Conservation (phyloP, 139 green algal genomes). For the Pleodorina starrii region DNA sequence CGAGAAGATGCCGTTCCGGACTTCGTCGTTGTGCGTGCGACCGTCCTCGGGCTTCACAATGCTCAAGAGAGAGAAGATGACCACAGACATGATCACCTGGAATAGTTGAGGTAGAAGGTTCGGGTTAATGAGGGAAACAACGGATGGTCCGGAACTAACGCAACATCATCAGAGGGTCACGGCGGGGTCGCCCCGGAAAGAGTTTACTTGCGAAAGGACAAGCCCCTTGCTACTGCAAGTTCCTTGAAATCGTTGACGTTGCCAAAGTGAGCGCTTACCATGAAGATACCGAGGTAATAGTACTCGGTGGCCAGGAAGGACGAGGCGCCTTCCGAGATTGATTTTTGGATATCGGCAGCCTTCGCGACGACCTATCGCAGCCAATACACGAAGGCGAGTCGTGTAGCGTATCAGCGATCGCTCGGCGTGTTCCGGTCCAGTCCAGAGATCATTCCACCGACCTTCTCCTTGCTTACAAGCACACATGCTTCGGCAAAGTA, state of each 20-base stretch:
- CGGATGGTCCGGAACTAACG: too few relatives aligned
- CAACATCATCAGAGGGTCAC: too few relatives aligned
- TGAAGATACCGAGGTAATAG: slow-evolving; percentile 74
- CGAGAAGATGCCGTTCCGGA: slow-evolving; percentile 94
- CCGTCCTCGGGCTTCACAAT: slow-evolving; percentile 80
- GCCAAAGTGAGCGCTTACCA: too few relatives aligned
- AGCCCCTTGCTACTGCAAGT: too few relatives aligned
- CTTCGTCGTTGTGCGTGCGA: slow-evolving; percentile 64
- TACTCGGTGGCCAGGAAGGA: slow-evolving; percentile 98
- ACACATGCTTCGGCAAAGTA: not conserved
- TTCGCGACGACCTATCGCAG: slow-evolving; percentile 87
- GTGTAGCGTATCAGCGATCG: not conserved
- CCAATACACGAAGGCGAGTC: not conserved
- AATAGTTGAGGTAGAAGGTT: not conserved
- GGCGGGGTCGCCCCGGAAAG: too few relatives aligned
- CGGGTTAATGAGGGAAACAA: too few relatives aligned
- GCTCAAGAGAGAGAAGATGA: slow-evolving; percentile 96
- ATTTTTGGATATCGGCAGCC: slow-evolving; percentile 89
- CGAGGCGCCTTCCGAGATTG: slow-evolving; percentile 91
- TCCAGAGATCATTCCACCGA: not conserved
- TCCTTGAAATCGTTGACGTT: too few relatives aligned
- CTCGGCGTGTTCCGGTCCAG: not conserved
- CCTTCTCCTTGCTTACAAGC: not conserved
- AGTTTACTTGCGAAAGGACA: too few relatives aligned
- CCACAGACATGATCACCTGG: slow-evolving; percentile 88